These are phyloP conservation scores for Brassica rapa DNA, from an alignment of 345 rosid species.

Conservation along the genomic window DNA sequence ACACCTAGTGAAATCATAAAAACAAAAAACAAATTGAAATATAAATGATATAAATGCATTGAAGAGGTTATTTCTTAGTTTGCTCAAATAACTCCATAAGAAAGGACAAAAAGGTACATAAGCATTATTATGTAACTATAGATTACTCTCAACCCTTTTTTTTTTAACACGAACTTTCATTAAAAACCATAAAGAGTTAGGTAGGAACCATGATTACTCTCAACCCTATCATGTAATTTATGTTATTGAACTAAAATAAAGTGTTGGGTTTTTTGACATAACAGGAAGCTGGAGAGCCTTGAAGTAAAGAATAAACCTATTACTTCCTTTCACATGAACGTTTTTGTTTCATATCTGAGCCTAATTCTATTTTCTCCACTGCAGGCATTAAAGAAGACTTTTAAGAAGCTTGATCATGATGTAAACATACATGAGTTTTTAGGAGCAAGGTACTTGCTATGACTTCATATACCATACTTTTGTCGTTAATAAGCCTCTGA, in stretches of 20 bases:
- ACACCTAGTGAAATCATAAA: background rate
- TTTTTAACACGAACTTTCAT: no score
- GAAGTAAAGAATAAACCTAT: conserved; percentile 60
- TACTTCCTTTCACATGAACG: background rate
- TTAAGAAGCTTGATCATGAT: conserved; percentile 48
- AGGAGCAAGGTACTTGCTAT: conserved; percentile 60
- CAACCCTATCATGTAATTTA: background rate
- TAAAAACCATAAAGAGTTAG: no score
- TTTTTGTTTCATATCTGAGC: background rate
- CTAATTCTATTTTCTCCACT: conserved; percentile 33
- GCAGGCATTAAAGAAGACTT: conserved; percentile 77
- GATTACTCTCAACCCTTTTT: no score
- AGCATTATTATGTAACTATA: conserved; percentile 21
- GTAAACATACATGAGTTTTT: conserved; percentile 78
- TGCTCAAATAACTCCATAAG: conserved; percentile 77
- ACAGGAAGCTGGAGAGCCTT: conserved; percentile 91
- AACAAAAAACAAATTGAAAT: background rate
- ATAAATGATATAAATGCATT: conserved; percentile 21
- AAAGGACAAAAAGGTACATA: conserved; percentile 81
- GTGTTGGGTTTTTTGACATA: no score
- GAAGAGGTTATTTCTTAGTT: conserved; percentile 75
- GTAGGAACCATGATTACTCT: no score
- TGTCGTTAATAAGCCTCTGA: background rate
- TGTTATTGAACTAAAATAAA: conserved; percentile 16
- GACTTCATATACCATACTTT: background rate